Conservation (phyloP, 305 asterid genomes). For the Rubia peregrina region DNA sequence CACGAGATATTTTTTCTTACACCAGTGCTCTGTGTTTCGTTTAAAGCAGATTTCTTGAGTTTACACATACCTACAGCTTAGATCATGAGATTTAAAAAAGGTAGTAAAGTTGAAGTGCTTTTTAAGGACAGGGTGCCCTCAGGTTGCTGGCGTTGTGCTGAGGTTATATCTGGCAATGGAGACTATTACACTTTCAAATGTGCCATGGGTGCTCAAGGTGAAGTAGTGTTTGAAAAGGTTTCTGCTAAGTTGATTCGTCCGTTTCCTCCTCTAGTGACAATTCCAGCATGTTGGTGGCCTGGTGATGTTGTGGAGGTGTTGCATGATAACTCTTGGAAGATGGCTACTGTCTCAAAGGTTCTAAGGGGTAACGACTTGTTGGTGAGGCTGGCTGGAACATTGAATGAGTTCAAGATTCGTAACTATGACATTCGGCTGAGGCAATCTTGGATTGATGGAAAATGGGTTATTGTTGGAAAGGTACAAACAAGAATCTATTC, state of each 20-base stretch:
- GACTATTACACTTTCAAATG: constrained; percentile 24
- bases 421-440: constrained; percentile 28
- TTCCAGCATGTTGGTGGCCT: constrained; percentile 22
- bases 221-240: constrained; percentile 19
- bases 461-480: constrained; percentile 39
- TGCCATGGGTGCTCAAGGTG: constrained; percentile 11
- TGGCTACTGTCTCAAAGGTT: constrained; percentile 33
- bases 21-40: background rate
- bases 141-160: constrained; percentile 29
- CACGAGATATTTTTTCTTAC: background rate
- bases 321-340: constrained; percentile 29
- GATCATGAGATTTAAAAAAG: constrained; percentile 28
- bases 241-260: constrained; percentile 32
- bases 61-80: background rate
- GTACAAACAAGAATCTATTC: constrained; percentile 14
- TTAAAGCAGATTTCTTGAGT: constrained; percentile 3
- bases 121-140: constrained; percentile 21
- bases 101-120: constrained; percentile 33
- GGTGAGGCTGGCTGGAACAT: constrained; percentile 34
- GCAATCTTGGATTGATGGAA: constrained; percentile 34
- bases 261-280: constrained; percentile 22
- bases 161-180: constrained; percentile 23
- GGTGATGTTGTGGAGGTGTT: constrained; percentile 40
- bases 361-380: constrained; percentile 18
- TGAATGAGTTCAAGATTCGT: constrained; percentile 23